Evolutionary conservation across 2,329 filamentous ascomycete genomes (phyloP).

Genomic region (Arthroderma uncinatum): DNA sequence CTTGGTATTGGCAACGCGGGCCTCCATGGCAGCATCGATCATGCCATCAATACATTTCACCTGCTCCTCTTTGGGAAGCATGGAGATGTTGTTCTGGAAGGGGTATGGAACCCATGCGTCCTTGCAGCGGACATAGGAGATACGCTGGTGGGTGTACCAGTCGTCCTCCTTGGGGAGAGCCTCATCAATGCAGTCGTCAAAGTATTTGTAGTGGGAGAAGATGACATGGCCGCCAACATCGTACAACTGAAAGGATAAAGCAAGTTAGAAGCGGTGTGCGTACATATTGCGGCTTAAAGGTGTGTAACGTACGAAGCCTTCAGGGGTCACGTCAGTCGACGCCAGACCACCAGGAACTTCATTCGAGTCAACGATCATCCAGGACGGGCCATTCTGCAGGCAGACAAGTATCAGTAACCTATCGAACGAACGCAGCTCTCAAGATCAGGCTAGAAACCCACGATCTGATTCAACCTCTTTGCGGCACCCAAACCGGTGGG

Average conservation of each 20-base stretch:
- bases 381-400: conserved; percentile 71
- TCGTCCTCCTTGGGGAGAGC: conserved; percentile 86
- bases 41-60: conserved; percentile 88
- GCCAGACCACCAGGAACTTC: conserved; percentile 91
- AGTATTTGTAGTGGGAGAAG: conserved; percentile 99
- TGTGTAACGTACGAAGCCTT: conserved; percentile 78
- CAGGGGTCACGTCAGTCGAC: conserved; percentile 84
- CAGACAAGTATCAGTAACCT: not conserved
- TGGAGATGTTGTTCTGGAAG: conserved; percentile 99
- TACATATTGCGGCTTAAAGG: conserved; percentile 13
- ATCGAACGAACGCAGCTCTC: not conserved
- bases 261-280: conserved; percentile 27
- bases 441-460: conserved; percentile 40
- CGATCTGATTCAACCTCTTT: conserved; percentile 93
- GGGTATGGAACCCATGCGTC: conserved; percentile 94
- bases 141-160: conserved; percentile 96
- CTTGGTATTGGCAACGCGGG: conserved; percentile 64
- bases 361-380: conserved; percentile 89
- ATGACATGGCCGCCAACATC: conserved; percentile 98
- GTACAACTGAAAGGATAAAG: conserved; percentile 60
- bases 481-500: conserved; percentile 95
- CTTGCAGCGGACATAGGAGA: conserved; percentile 98
- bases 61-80: conserved; percentile 95
- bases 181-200: conserved; percentile 97
- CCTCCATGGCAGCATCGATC: conserved; percentile 83